These are phyloP conservation scores for Fusarium odoratissimum DNA, from an alignment of 2,329 filamentous ascomycete species.

Conservation along the genomic window DNA sequence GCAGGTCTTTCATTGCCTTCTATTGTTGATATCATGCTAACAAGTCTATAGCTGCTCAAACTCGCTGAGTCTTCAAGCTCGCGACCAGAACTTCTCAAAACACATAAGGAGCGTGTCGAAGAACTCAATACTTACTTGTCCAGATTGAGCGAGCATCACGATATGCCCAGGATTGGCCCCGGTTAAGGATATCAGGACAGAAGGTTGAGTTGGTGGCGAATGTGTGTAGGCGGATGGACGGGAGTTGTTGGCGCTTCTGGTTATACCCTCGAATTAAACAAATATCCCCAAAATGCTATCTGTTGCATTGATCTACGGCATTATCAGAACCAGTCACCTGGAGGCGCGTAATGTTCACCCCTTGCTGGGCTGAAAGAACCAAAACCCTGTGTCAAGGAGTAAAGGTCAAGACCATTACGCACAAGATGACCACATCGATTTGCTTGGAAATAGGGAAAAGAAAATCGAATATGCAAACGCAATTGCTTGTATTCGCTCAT, in stretches of 20 bases:
- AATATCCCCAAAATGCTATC: not conserved
- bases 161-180: slow-evolving; percentile 82
- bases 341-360: not conserved
- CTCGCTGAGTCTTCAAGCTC: slow-evolving; percentile 70
- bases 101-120: slow-evolving; percentile 96
- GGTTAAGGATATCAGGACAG: slow-evolving; percentile 54
- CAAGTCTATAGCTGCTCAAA: slow-evolving; percentile 75
- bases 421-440: not conserved
- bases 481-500: slow-evolving; percentile 34
- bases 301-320: not conserved
- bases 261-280: slow-evolving; percentile 39
- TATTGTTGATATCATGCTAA: slow-evolving; percentile 7
- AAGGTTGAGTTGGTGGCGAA: not conserved
- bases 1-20: slow-evolving; percentile 60
- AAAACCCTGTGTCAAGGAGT: too few relatives aligned
- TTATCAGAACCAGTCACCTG: not conserved
- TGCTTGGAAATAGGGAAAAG: not conserved
- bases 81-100: slow-evolving; percentile 86
- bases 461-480: not conserved
- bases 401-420: not conserved
- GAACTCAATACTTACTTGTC: slow-evolving; percentile 95
- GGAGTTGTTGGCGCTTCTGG: slow-evolving; percentile 43
- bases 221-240: not conserved
- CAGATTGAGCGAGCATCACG: slow-evolving; percentile 94
- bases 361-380: not conserved